Base-by-base conservation (phyloP, 2,329 filamentous ascomycete species). In the Arthrobotrys conoides region DNA sequence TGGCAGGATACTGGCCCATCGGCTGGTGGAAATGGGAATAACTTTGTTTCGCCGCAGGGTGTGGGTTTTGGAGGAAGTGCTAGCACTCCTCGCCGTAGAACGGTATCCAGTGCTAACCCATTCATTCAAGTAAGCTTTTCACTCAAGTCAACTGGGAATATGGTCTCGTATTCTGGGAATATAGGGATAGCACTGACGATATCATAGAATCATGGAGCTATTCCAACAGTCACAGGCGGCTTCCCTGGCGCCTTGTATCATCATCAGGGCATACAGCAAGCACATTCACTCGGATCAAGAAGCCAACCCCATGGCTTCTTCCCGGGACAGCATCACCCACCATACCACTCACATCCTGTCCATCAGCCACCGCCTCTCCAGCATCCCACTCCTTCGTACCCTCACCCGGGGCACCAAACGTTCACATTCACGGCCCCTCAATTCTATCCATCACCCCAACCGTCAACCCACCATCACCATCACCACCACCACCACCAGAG, bases 381-480 rank as follows among this genome's bases (percentile, higher is more conserved):
- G 61, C 44, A 71, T 16, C 78, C 80, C 33, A 57, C 64, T 48
- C 65, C 78, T 22, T 77, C 70, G 4, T 73, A 79, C 51, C 71
- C 71, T 12, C 80, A 80, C 3, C 27, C 49, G 9, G 67, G 67
- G 0, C 73, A 71, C 20, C 61, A 65, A 22, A 20, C 48, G n/a
- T 71, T 71, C 63, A 61, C 72, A 22, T 77, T 77, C 49, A 49
- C 59, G 6, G 67, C 73, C 4, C 59, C 73, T 22, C 73, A 77
- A 24, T 77, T 77, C 61, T 77, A 77, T 27, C 73, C 73, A 8
- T 77, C 73, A 14, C 73, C 73, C 33, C 73, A 77, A 24, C 73
- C 67, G 1, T 51, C 51, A 24, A 69, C 48, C 5, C 71, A 77
- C 46, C 67, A 67, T 6, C 51, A 68, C 22, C 73, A 71, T 10